Conservation (phyloP, 225 moss, liverwort and hornwort genomes). For the Anthoceros angustus region DNA sequence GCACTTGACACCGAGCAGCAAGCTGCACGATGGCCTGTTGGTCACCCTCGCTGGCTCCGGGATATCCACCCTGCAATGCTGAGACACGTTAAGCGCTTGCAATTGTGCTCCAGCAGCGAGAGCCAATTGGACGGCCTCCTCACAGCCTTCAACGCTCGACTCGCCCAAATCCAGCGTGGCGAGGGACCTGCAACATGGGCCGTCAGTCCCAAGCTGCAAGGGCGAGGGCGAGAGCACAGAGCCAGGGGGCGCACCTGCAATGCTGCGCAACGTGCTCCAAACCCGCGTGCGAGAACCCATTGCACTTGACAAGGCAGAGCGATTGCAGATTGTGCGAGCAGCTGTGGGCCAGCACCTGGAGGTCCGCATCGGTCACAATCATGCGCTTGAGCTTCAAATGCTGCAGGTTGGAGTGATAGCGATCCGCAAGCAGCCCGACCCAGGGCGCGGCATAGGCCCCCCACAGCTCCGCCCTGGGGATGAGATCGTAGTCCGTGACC, state of each 20-base stretch:
- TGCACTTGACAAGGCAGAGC: conserved; percentile 38
- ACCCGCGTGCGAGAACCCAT: conserved; percentile 30
- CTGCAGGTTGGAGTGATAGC: conserved; percentile 11
- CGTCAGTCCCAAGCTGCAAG: too few relatives aligned
- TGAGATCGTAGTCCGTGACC: conserved; percentile 36
- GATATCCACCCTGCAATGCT: too few relatives aligned
- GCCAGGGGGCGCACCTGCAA: too few relatives aligned
- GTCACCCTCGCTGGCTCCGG: too few relatives aligned
- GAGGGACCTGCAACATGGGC: too few relatives aligned
- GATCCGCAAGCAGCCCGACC: conserved; percentile 14
- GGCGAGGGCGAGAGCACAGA: too few relatives aligned
- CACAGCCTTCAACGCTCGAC: too few relatives aligned
- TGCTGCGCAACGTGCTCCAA: conserved; percentile 22
- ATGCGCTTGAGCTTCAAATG: conserved; percentile 40
- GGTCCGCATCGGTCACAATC: conserved; percentile 24
- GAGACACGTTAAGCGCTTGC: too few relatives aligned
- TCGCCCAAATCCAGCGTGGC: too few relatives aligned
- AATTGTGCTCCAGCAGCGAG: too few relatives aligned
- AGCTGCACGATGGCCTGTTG: too few relatives aligned
- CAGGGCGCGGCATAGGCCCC: conserved; percentile 37
- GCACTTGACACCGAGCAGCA: conserved; percentile 5
- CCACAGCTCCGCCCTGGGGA: conserved; percentile 32
- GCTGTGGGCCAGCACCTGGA: conserved; percentile 21
- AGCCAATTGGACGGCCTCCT: too few relatives aligned
- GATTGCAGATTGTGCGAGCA: conserved; percentile 22